These are phyloP conservation scores for Hysterium pulicare DNA, from an alignment of 2,329 filamentous ascomycete genomes.

Conservation along the genomic window DNA sequence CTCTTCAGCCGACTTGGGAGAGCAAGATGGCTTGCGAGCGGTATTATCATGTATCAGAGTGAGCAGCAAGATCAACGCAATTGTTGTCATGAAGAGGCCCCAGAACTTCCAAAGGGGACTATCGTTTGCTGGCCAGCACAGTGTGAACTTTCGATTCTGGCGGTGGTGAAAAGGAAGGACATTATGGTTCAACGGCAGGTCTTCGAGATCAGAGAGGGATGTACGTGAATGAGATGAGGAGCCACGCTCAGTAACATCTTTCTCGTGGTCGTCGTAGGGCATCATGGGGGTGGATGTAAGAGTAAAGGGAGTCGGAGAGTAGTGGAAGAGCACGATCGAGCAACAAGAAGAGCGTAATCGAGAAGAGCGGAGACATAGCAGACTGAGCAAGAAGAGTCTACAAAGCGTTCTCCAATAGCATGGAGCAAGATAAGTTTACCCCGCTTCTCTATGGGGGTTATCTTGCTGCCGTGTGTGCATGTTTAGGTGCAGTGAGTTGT, in stretches of 20 bases:
- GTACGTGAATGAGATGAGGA: not conserved
- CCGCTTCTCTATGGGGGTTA: not conserved
- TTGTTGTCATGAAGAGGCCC: constrained; percentile 3
- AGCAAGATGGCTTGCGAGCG: not conserved
- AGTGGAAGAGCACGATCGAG: too few relatives aligned
- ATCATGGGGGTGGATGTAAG: not conserved
- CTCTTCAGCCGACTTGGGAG: not conserved
- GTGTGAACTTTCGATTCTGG: not conserved
- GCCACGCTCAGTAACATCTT: too few relatives aligned
- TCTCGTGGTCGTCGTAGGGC: constrained; percentile 4
- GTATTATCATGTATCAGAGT: constrained; percentile 1
- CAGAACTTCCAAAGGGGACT: constrained; percentile 6
- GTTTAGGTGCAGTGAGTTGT: too few relatives aligned
- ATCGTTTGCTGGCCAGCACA: constrained; percentile 2
- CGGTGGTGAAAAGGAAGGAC: not conserved
- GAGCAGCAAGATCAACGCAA: not conserved
- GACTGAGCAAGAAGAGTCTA: too few relatives aligned
- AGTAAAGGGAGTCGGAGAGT: too few relatives aligned
- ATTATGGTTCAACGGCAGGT: not conserved
- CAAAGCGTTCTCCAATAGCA: not conserved
- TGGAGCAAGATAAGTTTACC: not conserved
- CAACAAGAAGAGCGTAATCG: too few relatives aligned
- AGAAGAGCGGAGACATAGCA: too few relatives aligned
- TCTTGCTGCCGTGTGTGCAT: too few relatives aligned
- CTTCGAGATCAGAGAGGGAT: constrained; percentile 1